Percentiles rank a stretch among this genome's conserved stretches.
phyloP scores from a whole-genome alignment of 1,284 basidiomycete genomes.

The Cryptococcus deneoformans region DNA sequence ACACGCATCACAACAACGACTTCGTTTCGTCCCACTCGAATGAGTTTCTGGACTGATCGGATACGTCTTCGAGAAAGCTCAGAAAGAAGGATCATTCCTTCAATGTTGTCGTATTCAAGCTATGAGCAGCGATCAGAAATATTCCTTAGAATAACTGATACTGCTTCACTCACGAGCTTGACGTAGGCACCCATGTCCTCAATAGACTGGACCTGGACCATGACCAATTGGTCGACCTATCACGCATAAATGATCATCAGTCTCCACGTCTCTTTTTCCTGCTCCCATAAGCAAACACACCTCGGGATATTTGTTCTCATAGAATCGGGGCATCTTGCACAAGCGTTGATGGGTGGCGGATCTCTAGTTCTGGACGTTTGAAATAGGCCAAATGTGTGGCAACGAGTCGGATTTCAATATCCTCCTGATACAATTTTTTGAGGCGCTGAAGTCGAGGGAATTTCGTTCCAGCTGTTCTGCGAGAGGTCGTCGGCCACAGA shows the following conservation, averaged over 20 bases:
- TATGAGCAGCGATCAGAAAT: constrained; percentile 38
- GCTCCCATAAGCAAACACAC: constrained; percentile 17
- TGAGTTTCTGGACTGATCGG: constrained; percentile 96
- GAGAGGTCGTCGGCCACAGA: too few relatives aligned
- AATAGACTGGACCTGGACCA: constrained; percentile 99
- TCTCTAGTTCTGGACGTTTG: too few relatives aligned
- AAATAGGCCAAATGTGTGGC: too few relatives aligned
- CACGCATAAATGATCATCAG: neutral
- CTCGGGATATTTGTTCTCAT: constrained; percentile 55
- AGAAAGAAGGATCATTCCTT: constrained; percentile 98
- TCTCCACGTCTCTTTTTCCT: too few relatives aligned
- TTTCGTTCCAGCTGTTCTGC: too few relatives aligned
- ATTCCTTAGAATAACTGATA: neutral
- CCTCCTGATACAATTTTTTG: too few relatives aligned
- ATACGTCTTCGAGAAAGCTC: constrained; percentile 97
- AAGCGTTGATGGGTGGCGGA: neutral
- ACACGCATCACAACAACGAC: constrained; percentile 98
- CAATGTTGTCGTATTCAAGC: constrained; percentile 99
- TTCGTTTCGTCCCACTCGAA: constrained; percentile 96
- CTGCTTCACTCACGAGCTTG: constrained; percentile 68
- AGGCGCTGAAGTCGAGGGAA: too few relatives aligned
- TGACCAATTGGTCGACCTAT: constrained; percentile 92
- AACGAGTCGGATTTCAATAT: too few relatives aligned
- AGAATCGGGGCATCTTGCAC: constrained; percentile 48
- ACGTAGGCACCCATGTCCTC: constrained; percentile 99